Evolutionary conservation across 257 asterid genomes (phyloP), one percentile per base, ranked within the genome.

Genomic region (Rehmannia glutinosa): DNA sequence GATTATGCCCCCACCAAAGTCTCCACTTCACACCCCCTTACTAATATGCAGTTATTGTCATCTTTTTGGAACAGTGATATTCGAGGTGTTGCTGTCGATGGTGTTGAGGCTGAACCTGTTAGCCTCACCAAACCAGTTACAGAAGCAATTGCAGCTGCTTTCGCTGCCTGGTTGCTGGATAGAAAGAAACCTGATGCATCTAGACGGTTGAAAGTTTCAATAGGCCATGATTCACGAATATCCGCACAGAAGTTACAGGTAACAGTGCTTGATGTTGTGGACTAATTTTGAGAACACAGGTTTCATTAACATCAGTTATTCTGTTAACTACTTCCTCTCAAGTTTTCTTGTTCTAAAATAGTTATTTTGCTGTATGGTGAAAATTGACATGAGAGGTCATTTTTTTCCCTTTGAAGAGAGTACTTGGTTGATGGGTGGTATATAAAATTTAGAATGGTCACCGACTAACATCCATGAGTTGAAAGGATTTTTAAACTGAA

Each of bases 141-240:
- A 57, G 97, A 94, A 88, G 97, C 97, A 72, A 91, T 94, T 77
- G 97, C 97, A 70, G 85, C 96, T 68, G 96, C 88, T 35, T 94
- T 94, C 72, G 92, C 90, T 73, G 87, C 87, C 68, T 94, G 99
- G 99, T 82, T 94, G 66, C 77, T 69, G 66, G 84, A 80, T 28
- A 91, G 81, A 79, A 91, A 91, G 86, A 84, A 80, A 75, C 71
- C 74, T 24, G 82, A 75, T 78, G 75, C 81, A 62, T 77, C 88
- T 43, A 87, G 75, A 71, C 69, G 68, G 54, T 66, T 94, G 87
- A 87, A 85, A 83, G 91, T 94, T 69, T 91, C 99, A 19, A 55
- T 94, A 35, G 97, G 99, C 51, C 96, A 94, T 49, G 99, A 94
- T 83, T 94, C 99, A 64, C 88, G 99, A 71, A 82, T 88, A 78